Percentiles rank a stretch among this genome's conserved stretches.
These are phyloP conservation scores for Neurospora hispaniola DNA, from an alignment of 495 filamentous ascomycete species.

Conservation along the genomic window DNA sequence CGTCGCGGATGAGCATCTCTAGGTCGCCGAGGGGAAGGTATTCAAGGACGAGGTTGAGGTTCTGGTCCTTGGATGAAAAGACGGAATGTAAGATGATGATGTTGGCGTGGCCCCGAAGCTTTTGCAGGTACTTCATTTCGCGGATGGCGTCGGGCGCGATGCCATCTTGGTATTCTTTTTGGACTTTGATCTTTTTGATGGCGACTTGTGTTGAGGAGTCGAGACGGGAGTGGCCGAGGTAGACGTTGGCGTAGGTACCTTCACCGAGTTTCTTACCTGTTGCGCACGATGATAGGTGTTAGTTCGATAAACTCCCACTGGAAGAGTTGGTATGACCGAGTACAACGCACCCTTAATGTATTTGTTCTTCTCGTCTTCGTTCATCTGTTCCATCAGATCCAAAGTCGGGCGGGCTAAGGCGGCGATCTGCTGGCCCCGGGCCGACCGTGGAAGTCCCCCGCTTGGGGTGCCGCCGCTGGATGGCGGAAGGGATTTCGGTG, in stretches of 20 bases:
- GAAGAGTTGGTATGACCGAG: no score
- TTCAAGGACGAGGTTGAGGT: constrained; percentile 90
- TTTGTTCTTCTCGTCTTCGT: constrained; percentile 74
- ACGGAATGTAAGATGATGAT: constrained; percentile 86
- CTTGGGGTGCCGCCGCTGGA: constrained; percentile 20
- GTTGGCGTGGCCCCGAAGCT: constrained; percentile 81
- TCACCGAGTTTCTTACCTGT: constrained; percentile 83
- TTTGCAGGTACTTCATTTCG: constrained; percentile 88
- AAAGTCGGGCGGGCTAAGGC: constrained; percentile 15
- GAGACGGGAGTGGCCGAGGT: constrained; percentile 62
- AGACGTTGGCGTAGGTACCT: constrained; percentile 95
- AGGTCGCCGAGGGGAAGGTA: constrained; percentile 85
- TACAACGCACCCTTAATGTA: constrained; percentile 67
- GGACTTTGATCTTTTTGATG: constrained; percentile 98
- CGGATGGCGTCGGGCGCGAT: constrained; percentile 89
- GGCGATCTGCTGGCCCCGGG: constrained; percentile 5
- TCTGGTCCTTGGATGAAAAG: constrained; percentile 82
- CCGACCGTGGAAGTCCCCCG: constrained; percentile 1
- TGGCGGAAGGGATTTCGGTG: constrained; percentile 6
- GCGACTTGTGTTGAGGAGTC: constrained; percentile 66
- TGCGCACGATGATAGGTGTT: not conserved
- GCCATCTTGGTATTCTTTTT: constrained; percentile 70
- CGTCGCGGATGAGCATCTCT: constrained; percentile 84
- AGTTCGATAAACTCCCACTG: no score
- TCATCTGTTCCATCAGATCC: constrained; percentile 77